Percentiles rank a stretch among this genome's conserved stretches.
These are phyloP conservation scores for Heterobasidion irregulare DNA, from an alignment of 1,284 basidiomycete species.

Conservation along the genomic window DNA sequence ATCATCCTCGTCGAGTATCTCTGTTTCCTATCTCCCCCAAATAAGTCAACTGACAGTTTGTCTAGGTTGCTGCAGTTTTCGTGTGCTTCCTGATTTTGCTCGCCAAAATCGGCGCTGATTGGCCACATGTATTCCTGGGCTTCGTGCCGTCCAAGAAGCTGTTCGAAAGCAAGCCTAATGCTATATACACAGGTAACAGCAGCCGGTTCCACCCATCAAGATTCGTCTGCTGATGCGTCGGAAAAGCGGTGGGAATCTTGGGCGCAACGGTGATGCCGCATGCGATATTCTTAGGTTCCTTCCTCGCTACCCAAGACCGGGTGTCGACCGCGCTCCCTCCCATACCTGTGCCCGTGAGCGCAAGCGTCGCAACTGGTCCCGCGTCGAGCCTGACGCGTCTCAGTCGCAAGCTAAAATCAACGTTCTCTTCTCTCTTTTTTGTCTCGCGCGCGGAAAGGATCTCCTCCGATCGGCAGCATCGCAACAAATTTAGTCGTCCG, in stretches of 20 bases:
- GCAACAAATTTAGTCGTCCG: conserved; percentile 13
- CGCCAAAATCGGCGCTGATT: conserved; percentile 64
- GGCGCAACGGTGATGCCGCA: conserved; percentile 91
- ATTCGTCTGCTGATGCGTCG: conserved; percentile 4
- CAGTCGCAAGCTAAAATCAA: background rate
- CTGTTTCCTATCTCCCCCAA: background rate
- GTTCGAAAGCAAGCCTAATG: conserved; percentile 46
- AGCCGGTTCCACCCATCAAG: conserved; percentile 10
- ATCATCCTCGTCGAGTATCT: conserved; percentile 28
- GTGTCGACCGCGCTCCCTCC: conserved; percentile 20
- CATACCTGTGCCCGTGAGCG: background rate
- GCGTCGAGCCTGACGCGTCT: background rate
- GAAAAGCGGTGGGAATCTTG: conserved; percentile 71
- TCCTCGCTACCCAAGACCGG: conserved; percentile 77
- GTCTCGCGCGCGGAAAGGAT: conserved; percentile 5
- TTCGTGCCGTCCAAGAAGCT: conserved; percentile 73
- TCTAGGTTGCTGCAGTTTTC: conserved; percentile 71
- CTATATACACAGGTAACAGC: conserved; percentile 68
- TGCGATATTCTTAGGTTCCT: conserved; percentile 83
- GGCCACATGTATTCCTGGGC: conserved; percentile 79
- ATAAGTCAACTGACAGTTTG: conserved; percentile 1
- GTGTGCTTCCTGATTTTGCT: conserved; percentile 83
- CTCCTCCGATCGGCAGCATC: conserved; percentile 4
- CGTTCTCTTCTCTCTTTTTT: conserved; percentile 1
- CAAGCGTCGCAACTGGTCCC: background rate